phyloP scores from a whole-genome alignment of 2,329 filamentous ascomycete species.

The Pleurostoma richardsiae region DNA sequence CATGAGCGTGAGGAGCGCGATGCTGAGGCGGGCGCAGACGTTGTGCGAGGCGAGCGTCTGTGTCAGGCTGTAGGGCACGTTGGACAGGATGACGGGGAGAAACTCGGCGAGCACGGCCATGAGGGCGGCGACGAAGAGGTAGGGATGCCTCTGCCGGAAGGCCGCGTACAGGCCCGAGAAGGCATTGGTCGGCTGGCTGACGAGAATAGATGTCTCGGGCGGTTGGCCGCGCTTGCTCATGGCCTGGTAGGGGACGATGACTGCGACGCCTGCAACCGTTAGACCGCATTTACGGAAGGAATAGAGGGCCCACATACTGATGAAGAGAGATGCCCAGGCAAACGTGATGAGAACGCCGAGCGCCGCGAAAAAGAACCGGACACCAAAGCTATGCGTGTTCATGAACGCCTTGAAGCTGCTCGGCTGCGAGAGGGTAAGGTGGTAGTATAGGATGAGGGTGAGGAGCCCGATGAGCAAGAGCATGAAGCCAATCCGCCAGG shows the following conservation, averaged over 20 bases:
- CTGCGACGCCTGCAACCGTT: conserved; percentile 22
- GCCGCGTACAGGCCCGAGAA: conserved; percentile 26
- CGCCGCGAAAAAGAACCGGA: conserved; percentile 31
- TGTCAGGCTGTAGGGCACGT: conserved; percentile 29
- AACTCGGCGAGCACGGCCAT: conserved; percentile 29
- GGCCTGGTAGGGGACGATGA: conserved; percentile 28
- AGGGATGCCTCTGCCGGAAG: conserved; percentile 21
- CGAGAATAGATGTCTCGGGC: conserved; percentile 25
- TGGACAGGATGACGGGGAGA: conserved; percentile 30
- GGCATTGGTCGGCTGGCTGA: conserved; percentile 22
- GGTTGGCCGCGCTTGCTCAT: conserved; percentile 19
- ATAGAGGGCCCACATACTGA: conserved; percentile 17
- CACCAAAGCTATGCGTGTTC: conserved; percentile 29
- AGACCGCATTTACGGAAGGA: neutral
- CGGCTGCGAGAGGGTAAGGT: conserved; percentile 18
- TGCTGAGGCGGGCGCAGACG: conserved; percentile 24
- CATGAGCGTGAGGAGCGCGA: conserved; percentile 28
- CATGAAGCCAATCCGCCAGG: conserved; percentile 15
- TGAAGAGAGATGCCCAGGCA: conserved; percentile 30
- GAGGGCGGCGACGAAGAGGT: conserved; percentile 23
- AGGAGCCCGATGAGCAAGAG: conserved; percentile 21
- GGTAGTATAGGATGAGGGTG: conserved; percentile 29
- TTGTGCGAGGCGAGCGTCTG: conserved; percentile 23
- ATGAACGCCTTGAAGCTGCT: conserved; percentile 36
- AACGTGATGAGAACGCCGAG: conserved; percentile 30